Evolutionary conservation across 2,329 filamentous ascomycete genomes (phyloP), one percentile per base, ranked within the genome.

Genomic region (Ceratocystis cubensis): DNA sequence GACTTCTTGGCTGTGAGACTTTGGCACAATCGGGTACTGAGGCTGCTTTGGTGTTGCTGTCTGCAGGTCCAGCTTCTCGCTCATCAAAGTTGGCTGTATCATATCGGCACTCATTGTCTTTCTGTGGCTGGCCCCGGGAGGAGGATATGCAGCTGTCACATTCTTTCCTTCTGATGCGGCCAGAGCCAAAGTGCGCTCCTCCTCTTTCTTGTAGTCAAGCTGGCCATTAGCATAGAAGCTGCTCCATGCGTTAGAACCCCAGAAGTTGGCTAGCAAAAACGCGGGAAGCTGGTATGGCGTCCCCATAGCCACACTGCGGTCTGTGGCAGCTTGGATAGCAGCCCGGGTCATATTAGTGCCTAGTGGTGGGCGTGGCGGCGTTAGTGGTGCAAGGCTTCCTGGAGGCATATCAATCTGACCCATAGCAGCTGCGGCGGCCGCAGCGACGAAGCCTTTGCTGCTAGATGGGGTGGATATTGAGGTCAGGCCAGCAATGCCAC

Each of bases 211-310:
- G 28, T 64, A 68, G 41, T 68, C 65, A n/a, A 66, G 62, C 20
- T 71, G 71, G 8, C 70, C 69, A 8, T 72, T 70, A 7, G 71
- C 71, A 66, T 75, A 76, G 44, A 74, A 71, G 0, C 73, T 71
- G 56, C 73, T 76, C 89, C 91, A 96, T 61, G 91, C 87, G 66
- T 85, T 88, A 72, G 87, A 95, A 63, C 93, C 93, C 93, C 93
- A 97, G 66, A 95, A 83, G 73, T 97, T 97, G 41, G 92, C 92
- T 79, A 96, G 84, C 69, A 96, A 85, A 15, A 90, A 91, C 63
- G 88, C 89, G 0, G 92, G 90, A 76, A 96, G 84, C 25, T 83
- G 83, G 53, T 88, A 84, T 30, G 65, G 44, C 61, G 80, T 83
- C n/a, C 85, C 85, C 20, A 85, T 75, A 2, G 82, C 82, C 66